Percentiles rank a stretch among this genome's conserved stretches.
phyloP scores from a whole-genome alignment of 805 yeast genomes.

The Spencermartinsiella europaea region DNA sequence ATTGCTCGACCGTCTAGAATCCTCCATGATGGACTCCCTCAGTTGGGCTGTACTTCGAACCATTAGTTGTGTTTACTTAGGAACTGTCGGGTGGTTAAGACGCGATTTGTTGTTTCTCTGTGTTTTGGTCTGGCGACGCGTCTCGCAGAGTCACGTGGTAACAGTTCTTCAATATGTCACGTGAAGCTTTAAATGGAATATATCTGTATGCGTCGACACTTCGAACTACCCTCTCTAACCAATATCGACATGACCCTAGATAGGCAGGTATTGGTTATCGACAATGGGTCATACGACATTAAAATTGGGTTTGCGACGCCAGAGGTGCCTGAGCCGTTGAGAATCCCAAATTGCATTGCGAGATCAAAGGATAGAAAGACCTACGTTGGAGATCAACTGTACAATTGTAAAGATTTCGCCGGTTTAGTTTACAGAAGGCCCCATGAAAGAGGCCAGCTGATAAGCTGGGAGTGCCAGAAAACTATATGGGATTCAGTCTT shows the following conservation, averaged over 20 bases:
- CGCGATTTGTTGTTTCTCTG: background rate
- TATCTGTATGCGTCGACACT: no score
- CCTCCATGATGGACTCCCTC: background rate
- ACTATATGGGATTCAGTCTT: constrained; percentile 85
- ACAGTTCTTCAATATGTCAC: no score
- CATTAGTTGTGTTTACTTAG: background rate
- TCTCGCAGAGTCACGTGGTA: no score
- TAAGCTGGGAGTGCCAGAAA: constrained; percentile 87
- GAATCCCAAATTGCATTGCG: constrained; percentile 64
- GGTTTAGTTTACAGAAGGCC: constrained; percentile 76
- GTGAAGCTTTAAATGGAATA: no score
- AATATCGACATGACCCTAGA: background rate
- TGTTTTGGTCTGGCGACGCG: no score
- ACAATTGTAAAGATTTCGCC: constrained; percentile 63
- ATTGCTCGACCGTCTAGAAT: background rate
- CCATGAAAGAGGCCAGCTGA: constrained; percentile 78
- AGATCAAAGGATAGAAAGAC: constrained; percentile 70
- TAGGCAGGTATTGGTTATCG: constrained; percentile 49
- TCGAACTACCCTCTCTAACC: no score
- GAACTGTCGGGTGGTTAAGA: background rate
- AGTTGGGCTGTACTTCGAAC: background rate
- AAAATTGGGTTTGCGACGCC: constrained; percentile 52
- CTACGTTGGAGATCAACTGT: constrained; percentile 66
- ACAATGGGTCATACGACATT: constrained; percentile 83
- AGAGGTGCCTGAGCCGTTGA: constrained; percentile 39